These are phyloP conservation scores for Curvularia lunata DNA, from an alignment of 2,329 filamentous ascomycete species.

Conservation along the genomic window DNA sequence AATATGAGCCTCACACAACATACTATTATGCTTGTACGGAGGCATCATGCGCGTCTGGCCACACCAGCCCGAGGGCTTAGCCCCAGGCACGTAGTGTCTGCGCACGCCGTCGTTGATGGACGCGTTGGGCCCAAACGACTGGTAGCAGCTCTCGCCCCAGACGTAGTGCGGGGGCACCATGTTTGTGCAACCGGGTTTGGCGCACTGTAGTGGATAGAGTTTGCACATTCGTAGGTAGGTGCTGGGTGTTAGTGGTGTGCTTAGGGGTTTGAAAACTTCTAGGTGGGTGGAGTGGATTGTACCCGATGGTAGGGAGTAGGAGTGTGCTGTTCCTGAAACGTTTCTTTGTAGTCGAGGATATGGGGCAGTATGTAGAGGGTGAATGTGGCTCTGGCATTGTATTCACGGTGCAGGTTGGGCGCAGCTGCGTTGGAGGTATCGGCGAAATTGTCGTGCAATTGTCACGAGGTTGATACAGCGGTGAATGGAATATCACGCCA, in stretches of 20 bases:
- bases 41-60: not conserved
- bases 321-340: not conserved
- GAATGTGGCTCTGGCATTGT: not conserved
- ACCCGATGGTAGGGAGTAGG: not conserved
- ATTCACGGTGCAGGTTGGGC: not conserved
- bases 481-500: not conserved
- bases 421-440: not conserved
- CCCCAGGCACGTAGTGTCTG: not conserved
- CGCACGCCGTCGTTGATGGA: not conserved
- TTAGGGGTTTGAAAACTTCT: not conserved
- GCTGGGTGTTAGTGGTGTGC: not conserved
- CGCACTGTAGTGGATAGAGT: not conserved
- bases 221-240: not conserved
- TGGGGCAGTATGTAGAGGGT: not conserved
- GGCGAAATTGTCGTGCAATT: not conserved
- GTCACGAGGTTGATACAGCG: not conserved
- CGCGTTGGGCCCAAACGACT: not conserved
- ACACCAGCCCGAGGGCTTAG: not conserved
- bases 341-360: not conserved
- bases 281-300: not conserved
- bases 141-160: slow-evolving; percentile 1
- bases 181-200: not conserved
- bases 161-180: not conserved
- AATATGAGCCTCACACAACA: not conserved
- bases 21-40: not conserved